These are phyloP conservation scores for Aspergillus sp. DNA, from an alignment of 2,329 filamentous ascomycete species.

Conservation along the genomic window DNA sequence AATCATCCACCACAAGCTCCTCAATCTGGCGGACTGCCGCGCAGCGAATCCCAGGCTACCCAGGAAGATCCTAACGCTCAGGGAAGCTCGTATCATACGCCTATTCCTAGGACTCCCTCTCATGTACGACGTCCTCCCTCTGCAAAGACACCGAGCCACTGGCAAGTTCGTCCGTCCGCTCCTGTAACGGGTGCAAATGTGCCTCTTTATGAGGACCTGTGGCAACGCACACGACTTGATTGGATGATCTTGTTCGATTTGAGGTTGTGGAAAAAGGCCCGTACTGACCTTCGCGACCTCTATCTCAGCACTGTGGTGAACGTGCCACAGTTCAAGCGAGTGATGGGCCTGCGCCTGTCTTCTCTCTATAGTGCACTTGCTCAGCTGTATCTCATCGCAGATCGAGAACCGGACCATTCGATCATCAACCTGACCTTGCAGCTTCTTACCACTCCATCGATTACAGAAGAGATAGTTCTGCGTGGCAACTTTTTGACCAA, in stretches of 20 bases:
- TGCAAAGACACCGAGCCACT: constrained; percentile 67
- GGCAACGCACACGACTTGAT: constrained; percentile 84
- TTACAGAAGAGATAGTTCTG: constrained; percentile 92
- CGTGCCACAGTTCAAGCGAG: constrained; percentile 92
- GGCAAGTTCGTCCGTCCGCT: constrained; percentile 75
- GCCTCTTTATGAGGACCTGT: constrained; percentile 79
- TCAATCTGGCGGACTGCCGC: constrained; percentile 13
- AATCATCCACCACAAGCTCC: constrained; percentile 9
- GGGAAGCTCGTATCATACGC: constrained; percentile 40
- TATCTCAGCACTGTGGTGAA: constrained; percentile 97
- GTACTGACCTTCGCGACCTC: constrained; percentile 84
- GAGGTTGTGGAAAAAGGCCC: constrained; percentile 92
- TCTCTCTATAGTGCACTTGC: constrained; percentile 91
- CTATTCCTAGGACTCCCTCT: constrained; percentile 80
- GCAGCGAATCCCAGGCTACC: constrained; percentile 15
- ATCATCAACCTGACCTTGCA: constrained; percentile 97
- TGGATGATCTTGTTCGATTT: constrained; percentile 94
- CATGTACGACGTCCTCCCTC: constrained; percentile 42
- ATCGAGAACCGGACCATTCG: constrained; percentile 94
- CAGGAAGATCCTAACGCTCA: constrained; percentile 19
- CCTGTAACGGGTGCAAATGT: constrained; percentile 64
- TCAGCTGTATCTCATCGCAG: constrained; percentile 92
- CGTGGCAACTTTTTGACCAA: constrained; percentile 94
- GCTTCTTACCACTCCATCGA: constrained; percentile 94
- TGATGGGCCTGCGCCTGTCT: constrained; percentile 89